Conservation (phyloP, 768 basidiomycete species). For the Rhodotorula toruloides region DNA sequence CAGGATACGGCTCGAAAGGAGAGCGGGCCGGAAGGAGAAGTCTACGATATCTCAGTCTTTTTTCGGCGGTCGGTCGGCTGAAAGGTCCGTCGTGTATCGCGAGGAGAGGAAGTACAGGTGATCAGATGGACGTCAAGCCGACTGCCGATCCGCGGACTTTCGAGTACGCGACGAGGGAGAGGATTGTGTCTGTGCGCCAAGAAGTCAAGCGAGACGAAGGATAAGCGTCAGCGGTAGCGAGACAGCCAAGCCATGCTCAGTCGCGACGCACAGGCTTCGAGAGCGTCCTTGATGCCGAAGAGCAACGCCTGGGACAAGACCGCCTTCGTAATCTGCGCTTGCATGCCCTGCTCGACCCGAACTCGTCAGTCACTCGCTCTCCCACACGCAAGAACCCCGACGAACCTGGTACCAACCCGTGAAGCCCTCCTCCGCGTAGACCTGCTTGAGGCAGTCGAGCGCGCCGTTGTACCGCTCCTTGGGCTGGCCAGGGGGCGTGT, state of each 20-base stretch:
- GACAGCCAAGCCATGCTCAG: not conserved
- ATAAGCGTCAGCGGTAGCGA: not conserved
- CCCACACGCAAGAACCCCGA: not conserved
- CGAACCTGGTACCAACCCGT: slow-evolving; percentile 92
- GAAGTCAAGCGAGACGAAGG: not conserved
- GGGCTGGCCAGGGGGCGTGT: slow-evolving; percentile 49
- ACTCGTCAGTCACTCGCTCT: not conserved
- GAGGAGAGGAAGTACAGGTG: not conserved
- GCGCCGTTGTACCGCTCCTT: slow-evolving; percentile 62
- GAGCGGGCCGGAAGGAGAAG: too few relatives aligned
- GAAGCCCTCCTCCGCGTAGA: slow-evolving; percentile 71
- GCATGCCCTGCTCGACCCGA: slow-evolving; percentile 66
- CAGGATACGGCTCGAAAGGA: too few relatives aligned
- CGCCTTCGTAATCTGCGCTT: slow-evolving; percentile 91
- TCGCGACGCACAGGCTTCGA: slow-evolving; percentile 57
- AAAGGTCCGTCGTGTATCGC: too few relatives aligned
- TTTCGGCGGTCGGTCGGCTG: too few relatives aligned
- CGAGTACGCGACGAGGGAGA: slow-evolving; percentile 26
- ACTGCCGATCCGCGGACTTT: slow-evolving; percentile 16
- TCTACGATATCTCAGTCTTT: too few relatives aligned
- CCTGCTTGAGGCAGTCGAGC: slow-evolving; percentile 64
- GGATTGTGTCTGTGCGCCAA: slow-evolving; percentile 27
- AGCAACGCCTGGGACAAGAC: slow-evolving; percentile 90
- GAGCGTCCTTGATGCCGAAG: slow-evolving; percentile 96
- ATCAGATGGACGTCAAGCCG: slow-evolving; percentile 16